phyloP scores from a whole-genome alignment of 1,284 basidiomycete species.

The Cryptococcus sp. region DNA sequence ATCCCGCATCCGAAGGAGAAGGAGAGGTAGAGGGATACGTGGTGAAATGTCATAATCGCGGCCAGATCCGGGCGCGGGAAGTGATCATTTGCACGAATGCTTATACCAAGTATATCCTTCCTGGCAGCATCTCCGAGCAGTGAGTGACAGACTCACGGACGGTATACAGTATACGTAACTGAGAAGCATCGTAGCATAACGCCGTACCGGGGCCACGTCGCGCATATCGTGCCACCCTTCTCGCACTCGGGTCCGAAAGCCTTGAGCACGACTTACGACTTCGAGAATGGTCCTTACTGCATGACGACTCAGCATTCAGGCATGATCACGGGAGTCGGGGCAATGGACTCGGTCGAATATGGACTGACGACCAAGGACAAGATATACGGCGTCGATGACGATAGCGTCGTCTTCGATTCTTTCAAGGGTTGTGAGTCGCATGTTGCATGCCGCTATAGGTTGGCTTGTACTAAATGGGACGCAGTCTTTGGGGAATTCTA shows the following conservation, averaged over 20 bases:
- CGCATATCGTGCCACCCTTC: slow-evolving; percentile 27
- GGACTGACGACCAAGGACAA: slow-evolving; percentile 12
- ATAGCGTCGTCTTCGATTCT: slow-evolving; percentile 14
- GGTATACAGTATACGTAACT: no score
- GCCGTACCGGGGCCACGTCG: slow-evolving; percentile 29
- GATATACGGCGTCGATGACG: slow-evolving; percentile 22
- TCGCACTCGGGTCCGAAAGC: slow-evolving; percentile 19
- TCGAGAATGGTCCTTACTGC: slow-evolving; percentile 33
- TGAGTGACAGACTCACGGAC: no score
- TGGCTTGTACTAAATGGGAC: not conserved
- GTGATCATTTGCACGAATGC: slow-evolving; percentile 45
- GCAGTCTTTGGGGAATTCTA: slow-evolving; percentile 18
- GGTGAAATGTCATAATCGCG: slow-evolving; percentile 27
- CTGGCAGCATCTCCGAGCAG: not conserved
- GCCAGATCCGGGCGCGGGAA: slow-evolving; percentile 26
- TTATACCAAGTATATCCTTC: slow-evolving; percentile 37
- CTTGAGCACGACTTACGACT: slow-evolving; percentile 22
- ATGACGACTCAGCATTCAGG: slow-evolving; percentile 30
- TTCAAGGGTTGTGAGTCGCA: slow-evolving; percentile 9
- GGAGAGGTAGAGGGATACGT: slow-evolving; percentile 10
- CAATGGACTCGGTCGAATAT: slow-evolving; percentile 1
- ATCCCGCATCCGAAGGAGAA: not conserved
- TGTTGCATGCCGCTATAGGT: not conserved
- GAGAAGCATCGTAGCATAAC: slow-evolving; percentile 18
- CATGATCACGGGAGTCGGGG: slow-evolving; percentile 25